phyloP scores from a whole-genome alignment of 495 filamentous ascomycete genomes.

The Elasticomyces elasticus region DNA sequence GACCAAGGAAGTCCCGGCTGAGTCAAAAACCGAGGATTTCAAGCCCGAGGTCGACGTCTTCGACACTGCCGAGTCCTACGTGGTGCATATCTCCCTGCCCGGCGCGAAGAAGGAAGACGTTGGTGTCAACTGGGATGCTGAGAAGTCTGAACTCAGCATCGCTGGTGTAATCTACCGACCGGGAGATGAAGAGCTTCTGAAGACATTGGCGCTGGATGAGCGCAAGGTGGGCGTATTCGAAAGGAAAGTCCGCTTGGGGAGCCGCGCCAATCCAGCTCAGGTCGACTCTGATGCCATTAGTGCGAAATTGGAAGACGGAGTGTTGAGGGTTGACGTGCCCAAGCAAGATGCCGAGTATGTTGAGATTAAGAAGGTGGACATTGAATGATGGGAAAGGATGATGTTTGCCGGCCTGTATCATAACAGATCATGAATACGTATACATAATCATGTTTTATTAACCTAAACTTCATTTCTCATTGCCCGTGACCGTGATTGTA shows the following conservation, averaged over 20 bases:
- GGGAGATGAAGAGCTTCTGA: constrained; percentile 62
- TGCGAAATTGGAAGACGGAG: constrained; percentile 59
- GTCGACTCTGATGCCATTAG: constrained; percentile 56
- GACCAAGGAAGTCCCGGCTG: constrained; percentile 7
- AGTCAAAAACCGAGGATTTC: constrained; percentile 40
- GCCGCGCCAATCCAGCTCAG: constrained; percentile 44
- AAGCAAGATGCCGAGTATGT: constrained; percentile 54
- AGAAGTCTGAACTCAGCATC: constrained; percentile 53
- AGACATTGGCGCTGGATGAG: constrained; percentile 54
- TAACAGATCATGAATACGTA: background rate
- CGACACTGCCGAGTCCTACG: constrained; percentile 50
- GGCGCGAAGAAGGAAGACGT: constrained; percentile 72
- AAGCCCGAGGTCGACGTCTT: constrained; percentile 62
- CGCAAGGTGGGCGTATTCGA: constrained; percentile 63
- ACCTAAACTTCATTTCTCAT: too few species aligned
- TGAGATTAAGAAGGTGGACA: constrained; percentile 51
- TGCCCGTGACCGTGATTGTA: too few species aligned
- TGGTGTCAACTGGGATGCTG: constrained; percentile 62
- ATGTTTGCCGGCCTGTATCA: background rate
- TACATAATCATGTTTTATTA: background rate
- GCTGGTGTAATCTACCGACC: constrained; percentile 61
- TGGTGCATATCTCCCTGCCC: constrained; percentile 63
- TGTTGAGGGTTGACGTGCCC: constrained; percentile 52
- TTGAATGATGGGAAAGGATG: constrained; percentile 32
- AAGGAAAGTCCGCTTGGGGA: constrained; percentile 52